A percentile compares a stretch with the other conserved stretches of the same genome.
phyloP scores from a whole-genome alignment of 768 basidiomycete species.

The Tylopilus subfusipes region DNA sequence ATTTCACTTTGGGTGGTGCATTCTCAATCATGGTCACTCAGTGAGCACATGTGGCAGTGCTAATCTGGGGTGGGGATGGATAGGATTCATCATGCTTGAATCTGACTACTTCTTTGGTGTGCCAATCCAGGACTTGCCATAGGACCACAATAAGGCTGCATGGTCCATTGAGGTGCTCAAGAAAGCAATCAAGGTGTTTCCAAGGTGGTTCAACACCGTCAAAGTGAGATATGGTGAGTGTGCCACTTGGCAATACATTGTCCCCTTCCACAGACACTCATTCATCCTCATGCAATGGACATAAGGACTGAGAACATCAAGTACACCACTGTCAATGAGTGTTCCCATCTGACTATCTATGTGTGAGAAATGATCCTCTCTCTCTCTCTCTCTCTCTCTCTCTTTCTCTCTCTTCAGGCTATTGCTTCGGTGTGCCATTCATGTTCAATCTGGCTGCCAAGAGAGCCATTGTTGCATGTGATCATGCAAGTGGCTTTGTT shows the following conservation, averaged over 20 bases:
- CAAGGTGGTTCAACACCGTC: conserved; percentile 51
- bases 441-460: neutral
- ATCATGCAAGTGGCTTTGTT: no score
- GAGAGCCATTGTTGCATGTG: neutral
- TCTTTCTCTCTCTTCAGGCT: conserved; percentile 43
- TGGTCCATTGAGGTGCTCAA: conserved; percentile 38
- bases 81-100: conserved; percentile 52
- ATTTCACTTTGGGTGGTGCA: no score
- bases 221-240: conserved; percentile 43
- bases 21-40: no score
- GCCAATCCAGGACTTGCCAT: conserved; percentile 35
- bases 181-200: conserved; percentile 37
- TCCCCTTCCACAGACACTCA: neutral
- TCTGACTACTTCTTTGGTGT: conserved; percentile 61
- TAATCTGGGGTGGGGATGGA: no score
- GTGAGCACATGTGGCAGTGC: no score
- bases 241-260: neutral
- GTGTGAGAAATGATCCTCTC: no score
- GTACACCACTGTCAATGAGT: conserved; percentile 44
- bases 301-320: conserved; percentile 32
- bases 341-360: neutral
- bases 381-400: no score
- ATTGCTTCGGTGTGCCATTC: conserved; percentile 36
- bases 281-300: no score
- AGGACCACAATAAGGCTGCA: conserved; percentile 26